Percentiles rank a stretch among this genome's conserved stretches.
Evolutionary conservation across 2,329 filamentous ascomycete species (phyloP).

Genomic region (Aspergillus spinulosporus): DNA sequence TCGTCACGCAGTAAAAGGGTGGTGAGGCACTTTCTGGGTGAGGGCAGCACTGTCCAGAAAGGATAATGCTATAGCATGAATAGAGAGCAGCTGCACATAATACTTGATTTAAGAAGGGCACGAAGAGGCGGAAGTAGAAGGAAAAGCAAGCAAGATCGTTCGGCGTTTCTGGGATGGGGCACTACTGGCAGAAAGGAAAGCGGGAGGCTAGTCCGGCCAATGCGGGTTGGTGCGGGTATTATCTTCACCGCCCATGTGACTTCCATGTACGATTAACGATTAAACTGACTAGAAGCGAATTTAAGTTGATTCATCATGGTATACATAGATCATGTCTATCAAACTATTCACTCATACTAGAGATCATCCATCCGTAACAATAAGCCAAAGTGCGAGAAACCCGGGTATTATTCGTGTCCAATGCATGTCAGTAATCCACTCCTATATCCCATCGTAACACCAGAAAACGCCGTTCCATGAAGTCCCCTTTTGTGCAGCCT

Average conservation of each 20-base stretch:
- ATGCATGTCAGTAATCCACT: slow-evolving; percentile 12
- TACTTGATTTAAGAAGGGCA: background rate
- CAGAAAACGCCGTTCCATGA: slow-evolving; percentile 16
- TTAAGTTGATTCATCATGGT: slow-evolving; percentile 1
- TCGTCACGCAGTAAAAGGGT: slow-evolving; percentile 11
- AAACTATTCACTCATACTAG: slow-evolving; percentile 6
- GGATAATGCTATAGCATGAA: slow-evolving; percentile 11
- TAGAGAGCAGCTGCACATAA: slow-evolving; percentile 4
- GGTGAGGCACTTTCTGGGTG: slow-evolving; percentile 9
- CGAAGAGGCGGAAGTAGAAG: background rate
- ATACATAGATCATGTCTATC: slow-evolving; percentile 12
- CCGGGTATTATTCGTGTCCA: slow-evolving; percentile 23
- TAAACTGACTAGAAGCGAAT: background rate
- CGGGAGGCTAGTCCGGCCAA: background rate
- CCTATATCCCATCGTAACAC: slow-evolving; percentile 8
- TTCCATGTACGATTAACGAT: background rate
- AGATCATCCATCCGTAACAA: background rate
- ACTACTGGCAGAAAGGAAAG: background rate
- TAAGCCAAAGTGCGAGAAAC: slow-evolving; percentile 8
- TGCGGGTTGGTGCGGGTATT: background rate
- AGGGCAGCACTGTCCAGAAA: background rate
- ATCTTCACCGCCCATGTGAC: background rate
- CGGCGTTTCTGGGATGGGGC: background rate
- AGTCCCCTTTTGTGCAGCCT: slow-evolving; percentile 5
- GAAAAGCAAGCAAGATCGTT: slow-evolving; percentile 6